phyloP scores from a whole-genome alignment of 2,329 filamentous ascomycete genomes.

The Epichloe gansuensis region DNA sequence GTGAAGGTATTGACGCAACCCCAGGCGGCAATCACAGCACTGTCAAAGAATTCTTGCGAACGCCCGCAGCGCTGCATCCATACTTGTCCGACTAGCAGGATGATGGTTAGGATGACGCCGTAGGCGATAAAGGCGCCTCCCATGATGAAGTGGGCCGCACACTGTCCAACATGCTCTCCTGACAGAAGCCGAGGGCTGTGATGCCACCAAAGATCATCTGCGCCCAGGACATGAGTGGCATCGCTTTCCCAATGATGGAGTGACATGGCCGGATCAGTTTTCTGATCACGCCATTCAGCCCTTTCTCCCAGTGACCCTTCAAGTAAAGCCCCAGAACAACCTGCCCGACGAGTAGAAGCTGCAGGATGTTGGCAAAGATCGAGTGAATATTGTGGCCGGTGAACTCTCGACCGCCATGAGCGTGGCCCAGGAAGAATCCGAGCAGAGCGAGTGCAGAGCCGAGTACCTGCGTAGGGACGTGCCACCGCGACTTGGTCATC shows the following conservation, averaged over 20 bases:
- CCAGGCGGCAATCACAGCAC: slow-evolving; percentile 81
- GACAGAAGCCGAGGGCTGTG: slow-evolving; percentile 82
- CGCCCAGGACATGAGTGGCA: slow-evolving; percentile 78
- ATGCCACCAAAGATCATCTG: slow-evolving; percentile 97
- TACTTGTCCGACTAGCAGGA: slow-evolving; percentile 76
- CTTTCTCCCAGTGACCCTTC: slow-evolving; percentile 76
- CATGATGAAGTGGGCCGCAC: slow-evolving; percentile 97
- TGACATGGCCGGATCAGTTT: slow-evolving; percentile 61
- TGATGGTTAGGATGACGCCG: slow-evolving; percentile 72
- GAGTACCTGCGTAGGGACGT: slow-evolving; percentile 75
- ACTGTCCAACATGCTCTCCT: slow-evolving; percentile 83
- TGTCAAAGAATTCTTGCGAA: slow-evolving; percentile 96
- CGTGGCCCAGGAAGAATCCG: slow-evolving; percentile 85
- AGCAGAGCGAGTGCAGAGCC: slow-evolving; percentile 65
- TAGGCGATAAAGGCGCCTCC: slow-evolving; percentile 93
- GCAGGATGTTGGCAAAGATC: slow-evolving; percentile 66
- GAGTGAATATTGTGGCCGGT: slow-evolving; percentile 63
- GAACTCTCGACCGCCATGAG: slow-evolving; percentile 83
- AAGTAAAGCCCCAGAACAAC: slow-evolving; percentile 75
- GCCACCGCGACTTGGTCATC: slow-evolving; percentile 86
- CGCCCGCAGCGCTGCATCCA: slow-evolving; percentile 75
- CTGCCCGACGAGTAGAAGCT: slow-evolving; percentile 67
- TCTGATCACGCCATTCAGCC: slow-evolving; percentile 68
- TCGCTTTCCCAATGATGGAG: slow-evolving; percentile 70
- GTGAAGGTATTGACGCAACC: slow-evolving; percentile 97